A percentile compares a stretch with the other conserved stretches of the same genome.
These are phyloP conservation scores for Larix kaempferi DNA, from an alignment of 75 land plant genomes.

Conservation along the genomic window DNA sequence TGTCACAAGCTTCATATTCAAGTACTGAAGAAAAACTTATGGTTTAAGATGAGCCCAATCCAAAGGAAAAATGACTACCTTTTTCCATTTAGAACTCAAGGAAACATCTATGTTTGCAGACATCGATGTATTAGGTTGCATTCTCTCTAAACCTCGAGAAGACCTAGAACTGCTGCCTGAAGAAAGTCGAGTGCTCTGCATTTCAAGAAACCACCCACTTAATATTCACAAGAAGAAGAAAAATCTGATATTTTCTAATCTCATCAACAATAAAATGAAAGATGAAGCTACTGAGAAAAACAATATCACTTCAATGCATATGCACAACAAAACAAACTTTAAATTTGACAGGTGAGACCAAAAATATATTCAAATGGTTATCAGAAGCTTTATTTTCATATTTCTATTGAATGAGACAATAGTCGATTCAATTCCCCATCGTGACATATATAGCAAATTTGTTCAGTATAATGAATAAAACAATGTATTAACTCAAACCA, in stretches of 20 bases:
- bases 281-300: too few relatives aligned
- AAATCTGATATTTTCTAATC: neutral
- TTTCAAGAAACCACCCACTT: neutral
- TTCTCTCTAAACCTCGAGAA: constrained; percentile 22
- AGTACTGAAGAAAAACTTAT: neutral
- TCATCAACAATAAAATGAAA: too few relatives aligned
- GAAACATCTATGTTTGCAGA: neutral
- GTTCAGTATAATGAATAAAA: too few relatives aligned
- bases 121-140: constrained; percentile 17
- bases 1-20: neutral
- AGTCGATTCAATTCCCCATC: too few relatives aligned
- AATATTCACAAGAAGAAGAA: neutral
- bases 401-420: too few relatives aligned
- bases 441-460: too few relatives aligned
- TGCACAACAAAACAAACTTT: neutral
- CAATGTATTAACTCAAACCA: too few relatives aligned
- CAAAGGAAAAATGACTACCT: constrained; percentile 31
- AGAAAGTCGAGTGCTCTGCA: constrained; percentile 19
- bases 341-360: too few relatives aligned
- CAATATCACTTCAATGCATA: too few relatives aligned
- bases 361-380: too few relatives aligned
- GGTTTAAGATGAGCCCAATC: neutral
- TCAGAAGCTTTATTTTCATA: too few relatives aligned
- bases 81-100: constrained; percentile 44
- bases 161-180: constrained; percentile 33